Base-by-base conservation (phyloP, 306 rosid genomes). In the Psophocarpus tetragonolobus region DNA sequence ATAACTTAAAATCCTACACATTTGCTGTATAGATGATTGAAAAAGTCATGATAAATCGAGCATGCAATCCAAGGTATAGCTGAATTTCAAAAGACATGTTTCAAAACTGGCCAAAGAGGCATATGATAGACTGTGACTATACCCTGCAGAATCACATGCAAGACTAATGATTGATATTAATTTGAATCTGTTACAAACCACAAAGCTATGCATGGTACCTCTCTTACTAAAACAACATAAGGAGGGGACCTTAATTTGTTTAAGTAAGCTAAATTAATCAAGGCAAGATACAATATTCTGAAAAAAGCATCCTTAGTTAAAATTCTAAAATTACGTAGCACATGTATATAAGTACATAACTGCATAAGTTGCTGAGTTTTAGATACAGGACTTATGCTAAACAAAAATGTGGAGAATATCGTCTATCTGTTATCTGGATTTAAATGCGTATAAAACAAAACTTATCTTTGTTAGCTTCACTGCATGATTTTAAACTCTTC, bases 41-140 rank as follows among this genome's bases (percentile, higher is more conserved):
- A 7, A 12, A 29, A 39, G 57, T 58, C 42, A 14, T 48, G 11
- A 64, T 63, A 2, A 48, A 50, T 65, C 42, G 24, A 45, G 63
- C 50, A 61, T 29, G 71, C 26, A 76, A 63, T 76, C 53, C 13
- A 30, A 48, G 39, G 73, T 76, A 48, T 76, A 48, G 72, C 50
- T 45, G 26, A 47, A 63, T 63, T 76, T 32, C 73, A 33, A 75
- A 32, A 4, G 33, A 29, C 71, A 47, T 11, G 20, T 32, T 20
- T 75, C 50, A 48, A 51, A 48, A 48, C 64, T 14, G 44, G 65
- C 13, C 47, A 48, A 48, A 45, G 47, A 60, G 39, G 44, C 24
- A 4, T 3, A 4, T 3, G 30, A 26, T 57, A n/a, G n/a, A n/a
- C 35, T 44, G 15, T 15, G 58, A 62, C 24, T 62, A 8, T 20